A percentile compares a stretch with the other conserved stretches of the same genome.
Conservation (phyloP, 306 rosid genomes). For the Hippophae rhamnoides region DNA sequence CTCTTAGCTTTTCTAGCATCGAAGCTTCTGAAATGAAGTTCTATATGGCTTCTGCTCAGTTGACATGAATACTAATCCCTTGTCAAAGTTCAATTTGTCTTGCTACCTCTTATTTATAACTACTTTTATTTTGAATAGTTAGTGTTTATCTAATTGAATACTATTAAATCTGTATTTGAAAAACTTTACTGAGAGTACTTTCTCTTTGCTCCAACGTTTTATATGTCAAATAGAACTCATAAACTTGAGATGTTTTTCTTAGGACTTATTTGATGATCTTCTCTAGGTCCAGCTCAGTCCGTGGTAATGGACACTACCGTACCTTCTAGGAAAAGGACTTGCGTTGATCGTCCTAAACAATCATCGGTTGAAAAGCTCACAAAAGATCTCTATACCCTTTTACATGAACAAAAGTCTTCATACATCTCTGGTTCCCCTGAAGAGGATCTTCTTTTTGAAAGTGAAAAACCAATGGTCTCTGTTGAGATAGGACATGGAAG, state of each 20-base stretch:
- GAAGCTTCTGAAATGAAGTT: too few species aligned
- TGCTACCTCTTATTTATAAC: too few species aligned
- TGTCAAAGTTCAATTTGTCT: too few species aligned
- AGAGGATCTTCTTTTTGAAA: slow-evolving; percentile 85
- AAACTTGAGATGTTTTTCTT: slow-evolving; percentile 16
- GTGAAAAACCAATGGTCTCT: slow-evolving; percentile 88
- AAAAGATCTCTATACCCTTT: slow-evolving; percentile 78
- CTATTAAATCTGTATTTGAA: slow-evolving; percentile 12
- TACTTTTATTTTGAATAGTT: not conserved
- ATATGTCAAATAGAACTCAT: slow-evolving; percentile 7
- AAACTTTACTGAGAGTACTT: not conserved
- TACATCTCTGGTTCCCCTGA: slow-evolving; percentile 82
- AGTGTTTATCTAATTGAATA: not conserved
- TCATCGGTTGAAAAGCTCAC: slow-evolving; percentile 93
- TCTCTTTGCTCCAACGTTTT: not conserved
- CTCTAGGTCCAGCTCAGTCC: slow-evolving; percentile 85
- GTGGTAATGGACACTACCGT: slow-evolving; percentile 78
- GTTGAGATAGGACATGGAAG: slow-evolving; percentile 99
- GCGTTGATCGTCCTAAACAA: slow-evolving; percentile 69
- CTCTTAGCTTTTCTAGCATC: too few species aligned
- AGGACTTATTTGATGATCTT: slow-evolving; percentile 19
- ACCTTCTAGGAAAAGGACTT: slow-evolving; percentile 92
- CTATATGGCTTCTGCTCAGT: too few species aligned
- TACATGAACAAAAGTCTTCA: slow-evolving; percentile 79
- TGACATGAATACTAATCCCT: too few species aligned